Conservation (phyloP, 2,329 filamentous ascomycete genomes). For the Trichoderma guizhouense region DNA sequence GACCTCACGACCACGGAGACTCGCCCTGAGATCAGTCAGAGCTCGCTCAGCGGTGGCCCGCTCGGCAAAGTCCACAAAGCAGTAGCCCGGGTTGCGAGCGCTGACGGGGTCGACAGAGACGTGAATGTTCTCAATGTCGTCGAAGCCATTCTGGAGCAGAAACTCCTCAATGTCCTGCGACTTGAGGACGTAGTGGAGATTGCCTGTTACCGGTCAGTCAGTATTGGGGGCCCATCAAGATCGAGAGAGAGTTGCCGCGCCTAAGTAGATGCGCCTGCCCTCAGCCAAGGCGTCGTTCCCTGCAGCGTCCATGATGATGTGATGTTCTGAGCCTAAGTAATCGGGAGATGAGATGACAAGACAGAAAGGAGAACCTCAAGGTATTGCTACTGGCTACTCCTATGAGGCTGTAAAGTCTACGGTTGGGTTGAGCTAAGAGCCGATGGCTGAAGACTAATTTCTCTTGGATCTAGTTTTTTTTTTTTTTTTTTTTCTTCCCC, state of each 20-base stretch:
- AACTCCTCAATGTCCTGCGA: conserved; percentile 60
- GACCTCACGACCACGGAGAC: conserved; percentile 56
- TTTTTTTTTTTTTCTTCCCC: not conserved
- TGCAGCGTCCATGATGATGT: not conserved
- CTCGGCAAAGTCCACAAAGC: conserved; percentile 65
- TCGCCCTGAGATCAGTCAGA: conserved; percentile 53
- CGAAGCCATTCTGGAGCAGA: conserved; percentile 43
- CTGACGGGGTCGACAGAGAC: conserved; percentile 68
- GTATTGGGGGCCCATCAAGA: not conserved
- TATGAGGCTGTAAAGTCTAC: not conserved
- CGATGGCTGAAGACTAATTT: conserved; percentile 10
- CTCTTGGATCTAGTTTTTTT: conserved; percentile 7
- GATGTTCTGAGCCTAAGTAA: not conserved
- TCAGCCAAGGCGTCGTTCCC: conserved; percentile 26
- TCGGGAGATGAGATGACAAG: not conserved
- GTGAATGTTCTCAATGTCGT: conserved; percentile 53
- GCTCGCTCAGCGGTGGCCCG: conserved; percentile 50
- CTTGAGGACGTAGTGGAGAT: conserved; percentile 53
- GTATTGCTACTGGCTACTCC: not conserved
- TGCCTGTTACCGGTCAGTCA: conserved; percentile 32
- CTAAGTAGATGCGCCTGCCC: conserved; percentile 55
- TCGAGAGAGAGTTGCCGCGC: conserved; percentile 27
- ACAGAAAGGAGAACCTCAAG: not conserved
- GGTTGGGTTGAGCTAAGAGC: conserved; percentile 10
- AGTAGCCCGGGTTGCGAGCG: conserved; percentile 68